Percentiles rank a stretch among this genome's conserved stretches.
Conservation (phyloP, 2,329 filamentous ascomycete species). For the Fusarium sarcochroum region DNA sequence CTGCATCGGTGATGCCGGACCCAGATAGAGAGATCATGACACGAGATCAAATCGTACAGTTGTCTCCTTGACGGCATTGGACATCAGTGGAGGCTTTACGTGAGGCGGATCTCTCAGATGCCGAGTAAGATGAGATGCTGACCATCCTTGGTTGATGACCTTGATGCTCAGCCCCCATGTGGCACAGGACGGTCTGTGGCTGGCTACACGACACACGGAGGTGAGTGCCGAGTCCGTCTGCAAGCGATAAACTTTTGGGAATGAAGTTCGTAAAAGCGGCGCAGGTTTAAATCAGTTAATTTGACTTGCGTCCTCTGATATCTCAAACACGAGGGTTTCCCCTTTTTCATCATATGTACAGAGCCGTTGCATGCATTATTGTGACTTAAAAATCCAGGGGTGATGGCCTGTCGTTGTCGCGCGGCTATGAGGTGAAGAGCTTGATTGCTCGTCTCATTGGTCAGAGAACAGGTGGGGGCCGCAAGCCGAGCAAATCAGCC, state of each 20-base stretch:
- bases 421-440: slow-evolving; percentile 42
- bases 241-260: slow-evolving; percentile 9
- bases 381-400: slow-evolving; percentile 25
- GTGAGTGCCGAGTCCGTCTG: slow-evolving; percentile 3
- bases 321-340: slow-evolving; percentile 31
- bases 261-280: slow-evolving; percentile 8
- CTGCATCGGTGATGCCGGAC: slow-evolving; percentile 21
- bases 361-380: slow-evolving; percentile 27
- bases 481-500: slow-evolving; percentile 47
- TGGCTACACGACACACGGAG: slow-evolving; percentile 5
- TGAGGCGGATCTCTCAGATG: slow-evolving; percentile 29
- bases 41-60: slow-evolving; percentile 8
- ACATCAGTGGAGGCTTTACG: slow-evolving; percentile 24
- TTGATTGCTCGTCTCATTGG: slow-evolving; percentile 37
- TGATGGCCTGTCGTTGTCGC: slow-evolving; percentile 44
- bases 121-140: slow-evolving; percentile 35
- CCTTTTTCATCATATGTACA: slow-evolving; percentile 32
- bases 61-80: slow-evolving; percentile 9
- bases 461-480: slow-evolving; percentile 31
- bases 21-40: slow-evolving; percentile 1
- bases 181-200: slow-evolving; percentile 27
- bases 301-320: slow-evolving; percentile 24
- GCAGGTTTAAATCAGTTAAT: slow-evolving; percentile 25
- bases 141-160: slow-evolving; percentile 24
- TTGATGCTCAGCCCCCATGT: slow-evolving; percentile 36